Evolutionary conservation across 306 rosid species (phyloP), one percentile per base, ranked within the genome.

Genomic region (Ceratonia siliqua): DNA sequence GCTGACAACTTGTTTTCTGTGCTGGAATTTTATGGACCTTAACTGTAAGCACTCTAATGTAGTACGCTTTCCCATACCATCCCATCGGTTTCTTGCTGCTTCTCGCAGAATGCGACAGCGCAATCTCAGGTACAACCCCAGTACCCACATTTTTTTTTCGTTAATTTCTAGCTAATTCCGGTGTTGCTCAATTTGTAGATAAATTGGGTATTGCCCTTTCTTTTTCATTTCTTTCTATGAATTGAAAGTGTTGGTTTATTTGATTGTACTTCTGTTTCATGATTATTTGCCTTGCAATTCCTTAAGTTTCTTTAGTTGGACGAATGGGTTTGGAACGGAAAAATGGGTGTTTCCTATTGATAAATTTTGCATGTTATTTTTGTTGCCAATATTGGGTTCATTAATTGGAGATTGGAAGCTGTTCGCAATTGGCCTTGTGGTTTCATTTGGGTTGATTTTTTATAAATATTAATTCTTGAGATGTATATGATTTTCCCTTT

Each of bases 61-160:
- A 0, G 54, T 73, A 1, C 85, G 69, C 17, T 82, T 86, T 72
- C 67, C 89, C 8, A 68, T 78, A 0, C 59, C 71, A 18, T 78
- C 76, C 2, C 71, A 71, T 73, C 81, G 82, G 1, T 65, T 78
- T 56, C 82, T 87, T 78, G 85, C 84, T 41, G 78, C 86, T 42
- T 86, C 87, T 9, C 84, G 90, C 65, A 91, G 79, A 73, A 80
- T 88, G 80, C 87, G 89, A 14, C 82, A 82, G 78, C 89, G 92
- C 8, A 68, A 67, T 88, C 38, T 79, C 87, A 80, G 96, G 94
- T 90, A 33, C 53, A 27, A 1, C 1, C 4, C 15, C 8, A 45
- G 4, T 45, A 7, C 11, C 2, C 24, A 3, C 22, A 32, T 28
- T 30, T 30, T 5, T 3, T 54, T 39, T 42, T 52, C 5, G 8